Conservation (phyloP, 257 asterid species). For the Capsicum baccatum region DNA sequence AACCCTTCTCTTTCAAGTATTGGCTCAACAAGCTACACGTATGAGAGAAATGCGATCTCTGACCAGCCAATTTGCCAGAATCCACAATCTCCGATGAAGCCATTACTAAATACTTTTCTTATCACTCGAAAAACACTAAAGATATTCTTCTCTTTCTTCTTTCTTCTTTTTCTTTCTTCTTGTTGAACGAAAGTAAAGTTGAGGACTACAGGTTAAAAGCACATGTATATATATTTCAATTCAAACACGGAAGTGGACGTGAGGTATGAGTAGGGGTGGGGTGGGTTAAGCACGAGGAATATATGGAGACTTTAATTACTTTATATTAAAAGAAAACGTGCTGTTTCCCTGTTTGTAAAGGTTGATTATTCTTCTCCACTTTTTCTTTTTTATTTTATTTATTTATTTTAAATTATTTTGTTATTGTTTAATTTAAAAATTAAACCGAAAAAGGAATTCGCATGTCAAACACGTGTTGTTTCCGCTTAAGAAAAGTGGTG, state of each 20-base stretch:
- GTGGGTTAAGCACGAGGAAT: conserved; percentile 60
- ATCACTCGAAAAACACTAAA: not conserved
- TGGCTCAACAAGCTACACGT: conserved; percentile 73
- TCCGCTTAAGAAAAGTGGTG: conserved; percentile 31
- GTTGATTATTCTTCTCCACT: conserved; percentile 13
- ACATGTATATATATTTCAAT: conserved; percentile 15
- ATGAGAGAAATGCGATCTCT: conserved; percentile 67
- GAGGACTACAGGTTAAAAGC: not conserved
- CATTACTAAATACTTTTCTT: conserved; percentile 33
- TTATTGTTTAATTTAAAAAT: not conserved
- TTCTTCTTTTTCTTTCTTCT: not conserved
- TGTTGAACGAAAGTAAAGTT: not conserved
- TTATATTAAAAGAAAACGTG: conserved; percentile 21
- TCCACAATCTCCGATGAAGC: conserved; percentile 56
- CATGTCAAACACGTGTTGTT: conserved; percentile 62
- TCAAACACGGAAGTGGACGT: conserved; percentile 10
- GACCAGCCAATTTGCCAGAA: conserved; percentile 57
- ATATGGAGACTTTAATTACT: conserved; percentile 39
- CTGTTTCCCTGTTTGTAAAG: not conserved
- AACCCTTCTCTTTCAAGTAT: conserved; percentile 75
- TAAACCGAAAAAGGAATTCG: not conserved
- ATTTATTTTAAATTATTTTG: not conserved
- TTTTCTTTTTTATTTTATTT: not conserved
- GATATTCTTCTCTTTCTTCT: not conserved
- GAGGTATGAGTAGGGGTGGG: not conserved